phyloP scores from a whole-genome alignment of 345 rosid genomes.

The Ailanthus altissimus region DNA sequence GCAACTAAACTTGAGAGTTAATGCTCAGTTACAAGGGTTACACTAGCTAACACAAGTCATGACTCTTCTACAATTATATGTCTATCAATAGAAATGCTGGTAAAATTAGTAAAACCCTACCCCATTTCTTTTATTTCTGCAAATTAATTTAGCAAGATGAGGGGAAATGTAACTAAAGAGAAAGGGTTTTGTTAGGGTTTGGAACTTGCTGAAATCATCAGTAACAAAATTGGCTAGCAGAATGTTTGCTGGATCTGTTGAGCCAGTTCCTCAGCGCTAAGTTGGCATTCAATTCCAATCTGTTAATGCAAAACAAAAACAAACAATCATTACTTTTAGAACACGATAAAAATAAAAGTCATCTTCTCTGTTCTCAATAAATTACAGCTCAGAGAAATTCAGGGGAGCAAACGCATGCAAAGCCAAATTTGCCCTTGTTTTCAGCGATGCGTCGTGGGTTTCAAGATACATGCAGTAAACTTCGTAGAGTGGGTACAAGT shows the following conservation, averaged over 20 bases:
- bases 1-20: slow-evolving; percentile 4
- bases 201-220: slow-evolving; percentile 8
- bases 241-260: slow-evolving; percentile 88
- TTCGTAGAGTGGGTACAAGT: slow-evolving; percentile 1
- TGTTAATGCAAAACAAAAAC: slow-evolving; percentile 24
- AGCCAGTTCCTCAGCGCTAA: slow-evolving; percentile 93
- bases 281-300: slow-evolving; percentile 97
- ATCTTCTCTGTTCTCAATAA: background rate
- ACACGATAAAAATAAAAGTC: background rate
- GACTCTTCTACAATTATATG: background rate
- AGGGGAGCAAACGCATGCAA: too few relatives aligned
- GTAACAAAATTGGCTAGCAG: slow-evolving; percentile 24
- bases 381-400: background rate
- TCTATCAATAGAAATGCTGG: slow-evolving; percentile 10
- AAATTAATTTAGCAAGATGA: background rate
- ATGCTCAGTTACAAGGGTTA: slow-evolving; percentile 17
- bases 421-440: slow-evolving; percentile 26
- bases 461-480: slow-evolving; percentile 16
- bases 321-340: background rate
- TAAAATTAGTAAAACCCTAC: slow-evolving; percentile 7
- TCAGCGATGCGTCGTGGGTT: slow-evolving; percentile 17
- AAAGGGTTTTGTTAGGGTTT: slow-evolving; percentile 7
- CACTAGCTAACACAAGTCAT: background rate
- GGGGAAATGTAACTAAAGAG: background rate
- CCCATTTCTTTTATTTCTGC: slow-evolving; percentile 14